Percentiles rank a stretch among this genome's conserved stretches.
phyloP scores from a whole-genome alignment of 1,139 yeast species.

The Suhomyces bokatorum region DNA sequence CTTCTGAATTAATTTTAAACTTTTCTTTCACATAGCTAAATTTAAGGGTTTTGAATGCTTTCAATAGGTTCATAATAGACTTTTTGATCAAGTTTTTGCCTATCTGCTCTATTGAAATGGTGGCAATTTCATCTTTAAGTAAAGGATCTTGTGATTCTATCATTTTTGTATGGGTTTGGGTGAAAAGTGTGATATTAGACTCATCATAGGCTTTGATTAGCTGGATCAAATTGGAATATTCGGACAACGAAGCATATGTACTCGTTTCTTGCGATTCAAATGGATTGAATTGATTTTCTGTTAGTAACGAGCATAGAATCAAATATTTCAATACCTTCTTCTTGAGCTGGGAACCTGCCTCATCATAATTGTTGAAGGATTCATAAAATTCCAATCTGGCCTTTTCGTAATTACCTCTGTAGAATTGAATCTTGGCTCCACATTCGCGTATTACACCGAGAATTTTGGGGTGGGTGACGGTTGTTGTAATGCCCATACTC shows the following conservation, averaged over 20 bases:
- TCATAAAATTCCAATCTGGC: slow-evolving; percentile 72
- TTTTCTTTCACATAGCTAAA: slow-evolving; percentile 28
- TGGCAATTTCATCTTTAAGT: slow-evolving; percentile 33
- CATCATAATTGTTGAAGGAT: slow-evolving; percentile 75
- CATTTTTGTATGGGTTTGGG: slow-evolving; percentile 18
- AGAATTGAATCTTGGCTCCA: slow-evolving; percentile 70
- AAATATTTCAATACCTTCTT: slow-evolving; percentile 63
- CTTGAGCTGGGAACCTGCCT: slow-evolving; percentile 63
- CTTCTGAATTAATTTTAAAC: slow-evolving; percentile 25
- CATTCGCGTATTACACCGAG: slow-evolving; percentile 73
- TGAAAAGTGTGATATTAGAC: slow-evolving; percentile 27
- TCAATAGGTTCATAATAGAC: slow-evolving; percentile 29
- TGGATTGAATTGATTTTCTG: slow-evolving; percentile 67
- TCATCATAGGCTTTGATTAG: slow-evolving; percentile 36
- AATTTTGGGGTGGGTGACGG: slow-evolving; percentile 74
- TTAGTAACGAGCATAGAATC: slow-evolving; percentile 61
- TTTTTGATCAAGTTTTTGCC: slow-evolving; percentile 34
- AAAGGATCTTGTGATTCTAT: slow-evolving; percentile 23
- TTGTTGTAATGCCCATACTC: slow-evolving; percentile 52
- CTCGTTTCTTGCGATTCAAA: slow-evolving; percentile 63
- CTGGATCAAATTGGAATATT: slow-evolving; percentile 31
- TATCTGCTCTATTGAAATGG: slow-evolving; percentile 28
- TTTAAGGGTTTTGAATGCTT: slow-evolving; percentile 30
- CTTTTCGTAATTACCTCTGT: slow-evolving; percentile 56
- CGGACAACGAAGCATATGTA: slow-evolving; percentile 40